Evolutionary conservation across 306 rosid genomes (phyloP).

Genomic region (Arachis stenosperma): DNA sequence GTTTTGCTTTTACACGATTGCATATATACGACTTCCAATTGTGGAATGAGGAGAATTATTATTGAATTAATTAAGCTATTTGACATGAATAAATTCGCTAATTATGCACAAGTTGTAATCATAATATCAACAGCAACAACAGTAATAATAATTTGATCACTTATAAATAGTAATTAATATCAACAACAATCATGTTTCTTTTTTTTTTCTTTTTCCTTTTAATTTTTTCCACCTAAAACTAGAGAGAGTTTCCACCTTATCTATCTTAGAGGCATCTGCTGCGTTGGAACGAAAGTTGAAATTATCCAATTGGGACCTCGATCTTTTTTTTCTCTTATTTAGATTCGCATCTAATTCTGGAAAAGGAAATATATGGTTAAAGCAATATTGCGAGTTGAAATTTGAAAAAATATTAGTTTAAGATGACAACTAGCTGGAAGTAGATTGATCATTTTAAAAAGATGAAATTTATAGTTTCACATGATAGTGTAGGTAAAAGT

Average conservation of each 20-base stretch:
- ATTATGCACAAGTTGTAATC: neutral
- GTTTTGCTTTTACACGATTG: conserved; percentile 36
- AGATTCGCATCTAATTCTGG: conserved; percentile 63
- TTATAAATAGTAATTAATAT: no score
- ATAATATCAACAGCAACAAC: neutral
- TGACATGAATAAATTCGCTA: conserved; percentile 1
- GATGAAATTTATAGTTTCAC: no score
- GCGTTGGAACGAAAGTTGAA: conserved; percentile 59
- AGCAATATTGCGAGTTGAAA: conserved; percentile 1
- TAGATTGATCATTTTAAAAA: no score
- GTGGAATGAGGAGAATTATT: neutral
- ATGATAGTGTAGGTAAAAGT: no score
- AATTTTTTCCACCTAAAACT: neutral
- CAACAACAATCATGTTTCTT: neutral
- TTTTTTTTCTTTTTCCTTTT: neutral
- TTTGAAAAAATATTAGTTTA: neutral
- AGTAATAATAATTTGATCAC: no score
- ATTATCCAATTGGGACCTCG: conserved; percentile 73
- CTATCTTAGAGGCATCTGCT: conserved; percentile 67
- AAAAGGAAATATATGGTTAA: conserved; percentile 46
- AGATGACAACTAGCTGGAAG: neutral
- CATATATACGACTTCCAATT: conserved; percentile 12
- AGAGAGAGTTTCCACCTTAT: conserved; percentile 43
- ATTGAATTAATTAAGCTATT: conserved; percentile 6
- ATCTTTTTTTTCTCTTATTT: conserved; percentile 16